These are phyloP conservation scores for Funneliformis mosseae DNA, from an alignment of 192 early-diverging fungal genomes.

Conservation along the genomic window DNA sequence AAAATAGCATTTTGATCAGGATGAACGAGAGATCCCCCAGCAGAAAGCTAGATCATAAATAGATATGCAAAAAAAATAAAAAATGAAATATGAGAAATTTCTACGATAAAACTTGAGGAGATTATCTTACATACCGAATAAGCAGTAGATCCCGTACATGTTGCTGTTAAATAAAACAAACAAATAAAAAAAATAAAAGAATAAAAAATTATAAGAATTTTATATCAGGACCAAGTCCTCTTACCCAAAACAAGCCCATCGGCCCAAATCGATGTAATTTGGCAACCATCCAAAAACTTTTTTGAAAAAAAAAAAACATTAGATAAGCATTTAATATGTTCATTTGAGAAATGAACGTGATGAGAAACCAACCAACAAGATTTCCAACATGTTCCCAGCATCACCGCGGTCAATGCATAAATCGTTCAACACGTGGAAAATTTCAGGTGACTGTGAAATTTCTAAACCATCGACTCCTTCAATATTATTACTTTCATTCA, in stretches of 20 bases:
- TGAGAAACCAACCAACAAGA: constrained; percentile 53
- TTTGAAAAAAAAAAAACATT: not conserved
- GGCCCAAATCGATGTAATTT: constrained; percentile 92
- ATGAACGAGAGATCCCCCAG: constrained; percentile 92
- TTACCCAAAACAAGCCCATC: constrained; percentile 81
- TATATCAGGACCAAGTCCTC: not conserved
- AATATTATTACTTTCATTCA: constrained; percentile 43
- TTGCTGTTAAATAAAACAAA: constrained; percentile 48
- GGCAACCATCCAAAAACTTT: constrained; percentile 66
- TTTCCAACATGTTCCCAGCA: constrained; percentile 78
- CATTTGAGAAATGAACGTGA: no score
- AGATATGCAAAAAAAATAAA: constrained; percentile 30
- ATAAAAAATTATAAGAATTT: no score
- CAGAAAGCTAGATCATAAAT: constrained; percentile 60
- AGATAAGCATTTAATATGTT: no score
- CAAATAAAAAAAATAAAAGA: not conserved
- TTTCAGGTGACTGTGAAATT: constrained; percentile 16
- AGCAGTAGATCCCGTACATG: constrained; percentile 90
- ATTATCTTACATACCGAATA: constrained; percentile 60
- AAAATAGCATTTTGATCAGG: constrained; percentile 88
- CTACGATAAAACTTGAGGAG: not conserved
- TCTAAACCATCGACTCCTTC: constrained; percentile 34
- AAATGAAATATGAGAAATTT: not conserved
- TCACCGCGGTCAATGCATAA: constrained; percentile 92
- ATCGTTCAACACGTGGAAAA: constrained; percentile 92